Conservation (phyloP, 495 filamentous ascomycete genomes). For the Penicillium steckii region DNA sequence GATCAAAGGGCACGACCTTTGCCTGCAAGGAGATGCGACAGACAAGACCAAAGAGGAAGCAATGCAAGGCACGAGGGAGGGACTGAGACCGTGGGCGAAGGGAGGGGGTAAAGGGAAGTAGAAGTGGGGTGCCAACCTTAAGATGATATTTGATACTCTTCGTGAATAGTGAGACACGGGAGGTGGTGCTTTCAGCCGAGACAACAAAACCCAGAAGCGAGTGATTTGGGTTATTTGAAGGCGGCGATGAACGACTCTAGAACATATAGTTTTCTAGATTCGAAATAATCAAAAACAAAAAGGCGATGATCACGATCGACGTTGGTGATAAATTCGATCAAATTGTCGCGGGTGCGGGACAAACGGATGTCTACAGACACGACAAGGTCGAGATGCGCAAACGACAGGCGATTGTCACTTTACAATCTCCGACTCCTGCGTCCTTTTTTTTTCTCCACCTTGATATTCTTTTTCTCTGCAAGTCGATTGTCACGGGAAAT, state of each 20-base stretch:
- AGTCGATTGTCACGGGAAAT: not conserved
- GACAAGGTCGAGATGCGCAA: constrained; percentile 6
- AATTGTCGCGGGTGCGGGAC: not conserved
- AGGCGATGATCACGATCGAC: not conserved
- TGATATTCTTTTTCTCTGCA: constrained; percentile 2
- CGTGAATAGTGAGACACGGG: constrained; percentile 2
- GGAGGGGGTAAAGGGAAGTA: constrained; percentile 10
- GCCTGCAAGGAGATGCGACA: constrained; percentile 40
- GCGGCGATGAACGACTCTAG: not conserved
- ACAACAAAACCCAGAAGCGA: constrained; percentile 11
- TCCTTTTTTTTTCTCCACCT: not conserved
- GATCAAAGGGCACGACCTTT: constrained; percentile 28
- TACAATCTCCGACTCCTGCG: constrained; percentile 8
- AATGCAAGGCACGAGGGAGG: constrained; percentile 45
- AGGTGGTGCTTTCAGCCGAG: constrained; percentile 36
- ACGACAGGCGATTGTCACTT: constrained; percentile 5
- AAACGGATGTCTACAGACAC: constrained; percentile 2
- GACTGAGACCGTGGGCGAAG: constrained; percentile 34
- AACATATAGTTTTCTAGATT: not conserved
- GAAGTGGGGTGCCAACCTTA: constrained; percentile 36
- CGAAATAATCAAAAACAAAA: not conserved
- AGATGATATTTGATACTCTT: constrained; percentile 16
- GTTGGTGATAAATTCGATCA: not conserved
- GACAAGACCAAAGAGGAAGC: constrained; percentile 26
- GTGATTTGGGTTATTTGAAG: not conserved